Conservation (phyloP, 106 monocot genomes). For the Dioscorea dumetorum region DNA sequence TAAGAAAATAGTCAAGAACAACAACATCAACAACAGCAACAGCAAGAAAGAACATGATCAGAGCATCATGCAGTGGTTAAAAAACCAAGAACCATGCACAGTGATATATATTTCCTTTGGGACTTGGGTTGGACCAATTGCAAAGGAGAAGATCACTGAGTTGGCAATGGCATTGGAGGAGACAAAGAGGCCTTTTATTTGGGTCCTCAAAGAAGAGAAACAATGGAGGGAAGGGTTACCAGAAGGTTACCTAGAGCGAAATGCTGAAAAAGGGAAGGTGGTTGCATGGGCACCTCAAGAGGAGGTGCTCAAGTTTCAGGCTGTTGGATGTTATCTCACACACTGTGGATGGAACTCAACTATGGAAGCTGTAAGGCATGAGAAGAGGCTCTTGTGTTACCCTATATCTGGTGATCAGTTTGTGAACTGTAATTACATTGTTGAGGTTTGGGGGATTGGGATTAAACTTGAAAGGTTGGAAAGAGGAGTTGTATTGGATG, state of each 20-base stretch:
- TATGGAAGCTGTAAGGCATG: conserved; percentile 39
- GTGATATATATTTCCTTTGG: conserved; percentile 64
- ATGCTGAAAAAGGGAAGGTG: conserved; percentile 25
- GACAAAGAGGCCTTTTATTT: conserved; percentile 32
- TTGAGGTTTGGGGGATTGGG: conserved; percentile 45
- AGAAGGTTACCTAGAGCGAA: conserved; percentile 16
- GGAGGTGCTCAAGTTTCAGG: conserved; percentile 33
- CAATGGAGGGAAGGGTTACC: conserved; percentile 34
- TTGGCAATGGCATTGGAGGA: conserved; percentile 43
- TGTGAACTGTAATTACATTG: conserved; percentile 37
- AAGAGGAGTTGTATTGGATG: conserved; percentile 2
- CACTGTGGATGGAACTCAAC: conserved; percentile 82
- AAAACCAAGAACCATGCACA: conserved; percentile 20
- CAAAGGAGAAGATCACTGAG: conserved; percentile 27
- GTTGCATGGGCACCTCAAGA: conserved; percentile 63
- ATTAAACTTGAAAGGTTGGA: conserved; percentile 3
- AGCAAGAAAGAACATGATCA: conserved; percentile 1
- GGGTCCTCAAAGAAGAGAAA: conserved; percentile 34
- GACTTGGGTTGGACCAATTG: conserved; percentile 47
- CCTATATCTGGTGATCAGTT: conserved; percentile 54
- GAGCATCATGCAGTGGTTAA: conserved; percentile 43
- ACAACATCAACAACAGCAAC: background rate
- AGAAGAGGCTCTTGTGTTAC: conserved; percentile 34
- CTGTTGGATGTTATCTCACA: conserved; percentile 45
- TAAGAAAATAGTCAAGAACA: too few species aligned